phyloP scores from a whole-genome alignment of 345 rosid genomes.

The Arabis alpina region DNA sequence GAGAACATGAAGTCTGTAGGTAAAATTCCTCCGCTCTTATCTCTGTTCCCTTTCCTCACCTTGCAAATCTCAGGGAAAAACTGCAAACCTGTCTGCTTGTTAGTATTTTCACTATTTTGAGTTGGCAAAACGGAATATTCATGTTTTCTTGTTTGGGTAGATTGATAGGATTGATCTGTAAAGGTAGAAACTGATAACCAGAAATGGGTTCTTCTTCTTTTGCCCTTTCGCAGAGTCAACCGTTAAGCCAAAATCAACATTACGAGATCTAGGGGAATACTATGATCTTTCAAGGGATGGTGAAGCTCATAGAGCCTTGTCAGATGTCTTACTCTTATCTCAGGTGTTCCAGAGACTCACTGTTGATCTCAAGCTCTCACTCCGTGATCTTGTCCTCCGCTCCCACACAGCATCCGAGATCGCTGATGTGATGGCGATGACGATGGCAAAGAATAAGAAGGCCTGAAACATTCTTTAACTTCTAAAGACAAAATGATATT shows the following conservation, averaged over 20 bases:
- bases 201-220: constrained; percentile 17
- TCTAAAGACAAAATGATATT: constrained; percentile 11
- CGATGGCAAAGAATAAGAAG: constrained; percentile 57
- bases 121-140: constrained; percentile 1
- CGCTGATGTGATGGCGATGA: not conserved
- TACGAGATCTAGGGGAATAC: constrained; percentile 56
- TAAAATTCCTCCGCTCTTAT: constrained; percentile 31
- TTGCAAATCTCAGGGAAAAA: not conserved
- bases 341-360: constrained; percentile 70
- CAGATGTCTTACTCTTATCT: constrained; percentile 70
- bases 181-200: constrained; percentile 14
- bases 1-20: constrained; percentile 67
- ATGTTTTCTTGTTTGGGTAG: not conserved
- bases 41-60: not conserved
- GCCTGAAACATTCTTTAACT: constrained; percentile 28
- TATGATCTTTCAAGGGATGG: constrained; percentile 52
- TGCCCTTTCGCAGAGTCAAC: constrained; percentile 43
- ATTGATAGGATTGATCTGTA: constrained; percentile 17
- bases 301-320: constrained; percentile 86
- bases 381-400: constrained; percentile 54
- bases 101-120: not conserved
- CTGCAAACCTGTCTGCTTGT: not conserved
- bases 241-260: constrained; percentile 41
- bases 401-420: constrained; percentile 55
- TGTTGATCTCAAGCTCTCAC: constrained; percentile 57